Evolutionary conservation across 2,329 filamentous ascomycete species (phyloP).

Genomic region (Verticillium nubilum): DNA sequence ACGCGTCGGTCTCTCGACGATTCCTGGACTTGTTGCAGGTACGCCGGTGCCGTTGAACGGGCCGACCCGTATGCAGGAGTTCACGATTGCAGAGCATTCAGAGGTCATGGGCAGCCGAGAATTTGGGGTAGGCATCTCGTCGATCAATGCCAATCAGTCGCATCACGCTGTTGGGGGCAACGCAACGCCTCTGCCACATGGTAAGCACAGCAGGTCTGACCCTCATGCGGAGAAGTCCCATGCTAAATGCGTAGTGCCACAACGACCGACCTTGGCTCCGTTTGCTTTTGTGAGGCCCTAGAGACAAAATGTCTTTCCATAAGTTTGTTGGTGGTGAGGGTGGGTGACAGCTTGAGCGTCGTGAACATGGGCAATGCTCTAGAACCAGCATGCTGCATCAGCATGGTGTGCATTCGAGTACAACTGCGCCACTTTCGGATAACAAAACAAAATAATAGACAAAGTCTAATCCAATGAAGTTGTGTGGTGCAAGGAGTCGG

Average conservation of each 20-base stretch:
- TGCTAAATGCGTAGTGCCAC: neutral
- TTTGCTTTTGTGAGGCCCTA: neutral
- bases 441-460: no score
- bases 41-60: conserved; percentile 12
- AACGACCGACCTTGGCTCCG: neutral
- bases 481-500: no score
- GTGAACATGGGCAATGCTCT: no score
- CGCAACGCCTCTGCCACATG: neutral
- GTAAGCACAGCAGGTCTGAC: neutral
- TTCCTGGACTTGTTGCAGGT: conserved; percentile 24
- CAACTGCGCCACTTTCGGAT: no score
- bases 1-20: conserved; percentile 20
- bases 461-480: no score
- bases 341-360: neutral
- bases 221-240: neutral
- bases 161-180: neutral
- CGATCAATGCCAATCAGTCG: conserved; percentile 2
- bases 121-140: conserved; percentile 6
- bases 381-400: no score
- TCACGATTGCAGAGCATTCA: conserved; percentile 1
- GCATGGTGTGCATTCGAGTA: no score
- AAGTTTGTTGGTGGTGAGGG: neutral
- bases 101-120: neutral
- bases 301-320: neutral
- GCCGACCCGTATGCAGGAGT: conserved; percentile 2